Base-by-base conservation (phyloP, 306 rosid species). In the Trifolium pratense region DNA sequence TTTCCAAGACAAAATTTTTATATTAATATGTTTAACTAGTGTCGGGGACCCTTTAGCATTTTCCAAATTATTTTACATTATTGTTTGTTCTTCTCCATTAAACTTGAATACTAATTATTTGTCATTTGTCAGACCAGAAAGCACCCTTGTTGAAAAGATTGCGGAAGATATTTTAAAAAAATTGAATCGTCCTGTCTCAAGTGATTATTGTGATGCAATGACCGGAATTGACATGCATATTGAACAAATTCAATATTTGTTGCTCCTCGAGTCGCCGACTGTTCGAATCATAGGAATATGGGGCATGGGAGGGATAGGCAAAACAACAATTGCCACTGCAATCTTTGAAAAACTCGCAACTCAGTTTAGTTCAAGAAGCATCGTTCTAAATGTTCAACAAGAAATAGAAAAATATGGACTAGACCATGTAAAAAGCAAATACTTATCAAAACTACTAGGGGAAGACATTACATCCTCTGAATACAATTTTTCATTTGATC, bases 231-330 rank as follows among this genome's bases (percentile, higher is more conserved):
- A 53, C 12, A 18, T 3, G 1, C 59, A 53, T 53, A 20, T 20
- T 20, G 14, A 53, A 53, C 0, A 18, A 9, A 18, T 53, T 5
- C 2, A 53, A 20, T 8, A 14, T 6, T 53, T 8, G 59, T 53
- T 53, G 29, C 59, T 2, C 5, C 59, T 53, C 2, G 59, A 53
- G 26, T 52, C 14, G 1, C 0, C 12, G 26, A 9, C 29, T 18
- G 59, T 53, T 20, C 59, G 6, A 2, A 20, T 9, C 0, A 53
- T 53, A 53, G 59, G 59, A 53, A 18, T 53, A 20, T 20, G 59
- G 59, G 59, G 59, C 7, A 53, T 53, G 59, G 59, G 59, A 53
- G 59, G 59, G 6, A 53, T 20, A 9, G 29, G 59, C 5, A 53
- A 53, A 53, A 53, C 59, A 8, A 21, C 25, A 53, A 53, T 18